A percentile compares a stretch with the other conserved stretches of the same genome.
Conservation (phyloP, 78 protist genomes). For the Dictyostelium capitatum region DNA sequence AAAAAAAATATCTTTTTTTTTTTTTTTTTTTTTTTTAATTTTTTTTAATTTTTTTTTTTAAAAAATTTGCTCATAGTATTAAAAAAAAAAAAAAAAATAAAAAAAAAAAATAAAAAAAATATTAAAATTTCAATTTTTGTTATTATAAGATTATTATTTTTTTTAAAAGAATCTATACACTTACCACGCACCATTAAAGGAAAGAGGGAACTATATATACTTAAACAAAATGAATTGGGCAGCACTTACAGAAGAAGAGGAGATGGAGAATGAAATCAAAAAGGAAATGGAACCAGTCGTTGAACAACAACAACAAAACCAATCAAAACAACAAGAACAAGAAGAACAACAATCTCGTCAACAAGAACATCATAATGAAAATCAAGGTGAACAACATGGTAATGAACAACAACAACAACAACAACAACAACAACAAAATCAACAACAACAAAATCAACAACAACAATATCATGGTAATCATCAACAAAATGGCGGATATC, state of each 20-base stretch:
- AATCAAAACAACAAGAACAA: neutral
- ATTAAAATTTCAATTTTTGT: no score
- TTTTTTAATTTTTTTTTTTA: no score
- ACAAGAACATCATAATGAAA: neutral
- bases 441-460: slow-evolving; percentile 1
- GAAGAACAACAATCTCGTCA: neutral
- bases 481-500: slow-evolving; percentile 15
- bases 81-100: no score
- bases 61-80: no score
- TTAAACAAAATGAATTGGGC: slow-evolving; percentile 56
- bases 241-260: slow-evolving; percentile 63
- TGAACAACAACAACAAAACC: slow-evolving; percentile 6
- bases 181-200: neutral
- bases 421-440: slow-evolving; percentile 31
- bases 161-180: neutral
- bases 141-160: no score
- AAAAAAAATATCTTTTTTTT: no score
- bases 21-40: no score
- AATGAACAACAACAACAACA: neutral
- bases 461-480: neutral
- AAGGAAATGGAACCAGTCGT: neutral
- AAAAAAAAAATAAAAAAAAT: no score
- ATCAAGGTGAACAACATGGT: neutral
- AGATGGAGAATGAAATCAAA: slow-evolving; percentile 35
- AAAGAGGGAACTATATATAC: neutral